Conservation (phyloP, 495 filamentous ascomycete species). For the Hypoxylon lienhwacheense region DNA sequence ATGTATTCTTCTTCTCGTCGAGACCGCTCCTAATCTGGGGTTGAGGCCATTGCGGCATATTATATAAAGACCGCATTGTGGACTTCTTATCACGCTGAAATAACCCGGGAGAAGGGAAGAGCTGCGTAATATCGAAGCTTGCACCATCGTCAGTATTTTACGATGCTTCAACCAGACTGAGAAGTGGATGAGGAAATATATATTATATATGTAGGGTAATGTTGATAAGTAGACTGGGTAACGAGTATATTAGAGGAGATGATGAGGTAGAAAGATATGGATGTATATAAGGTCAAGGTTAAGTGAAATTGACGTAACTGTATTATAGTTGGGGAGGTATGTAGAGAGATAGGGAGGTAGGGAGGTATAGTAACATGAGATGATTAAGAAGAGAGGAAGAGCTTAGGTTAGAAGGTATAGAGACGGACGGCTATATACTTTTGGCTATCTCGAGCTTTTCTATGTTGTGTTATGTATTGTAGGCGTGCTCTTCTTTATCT, state of each 20-base stretch:
- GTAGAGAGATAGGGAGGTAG: background rate
- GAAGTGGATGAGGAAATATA: too few relatives aligned
- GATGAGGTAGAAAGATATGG: too few relatives aligned
- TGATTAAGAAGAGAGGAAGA: background rate
- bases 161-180: background rate
- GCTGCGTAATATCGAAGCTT: constrained; percentile 28
- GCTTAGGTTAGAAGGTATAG: constrained; percentile 7
- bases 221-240: too few relatives aligned
- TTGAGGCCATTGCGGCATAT: constrained; percentile 21
- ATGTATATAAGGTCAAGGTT: too few relatives aligned
- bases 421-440: constrained; percentile 12
- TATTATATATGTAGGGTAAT: too few relatives aligned
- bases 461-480: constrained; percentile 11
- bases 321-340: too few relatives aligned
- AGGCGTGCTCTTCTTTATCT: constrained; percentile 34
- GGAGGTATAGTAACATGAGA: background rate
- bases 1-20: constrained; percentile 41
- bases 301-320: too few relatives aligned
- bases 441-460: constrained; percentile 21
- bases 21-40: constrained; percentile 10
- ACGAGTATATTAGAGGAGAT: too few relatives aligned
- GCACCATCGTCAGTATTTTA: constrained; percentile 32
- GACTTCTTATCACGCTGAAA: constrained; percentile 21
- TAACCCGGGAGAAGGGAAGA: constrained; percentile 27
- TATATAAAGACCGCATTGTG: constrained; percentile 30